These are phyloP conservation scores for Jatropha curcas DNA, from an alignment of 345 rosid species.

Conservation along the genomic window DNA sequence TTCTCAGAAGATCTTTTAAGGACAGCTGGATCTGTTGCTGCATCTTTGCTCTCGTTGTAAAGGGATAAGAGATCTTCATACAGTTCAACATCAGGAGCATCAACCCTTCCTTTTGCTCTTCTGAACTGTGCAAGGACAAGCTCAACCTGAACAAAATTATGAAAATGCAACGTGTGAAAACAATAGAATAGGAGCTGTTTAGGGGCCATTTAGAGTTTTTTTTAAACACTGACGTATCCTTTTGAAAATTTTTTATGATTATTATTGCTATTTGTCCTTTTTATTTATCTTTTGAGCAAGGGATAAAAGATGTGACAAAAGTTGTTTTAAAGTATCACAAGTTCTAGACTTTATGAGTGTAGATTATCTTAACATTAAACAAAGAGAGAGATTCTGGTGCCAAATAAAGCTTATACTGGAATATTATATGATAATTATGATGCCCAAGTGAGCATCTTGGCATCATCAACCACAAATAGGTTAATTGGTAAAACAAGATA, in stretches of 20 bases:
- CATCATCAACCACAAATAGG: constrained; percentile 2
- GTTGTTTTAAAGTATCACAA: neutral
- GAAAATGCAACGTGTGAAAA: constrained; percentile 5
- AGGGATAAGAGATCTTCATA: constrained; percentile 65
- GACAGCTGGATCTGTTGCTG: constrained; percentile 47
- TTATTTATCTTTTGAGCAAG: neutral
- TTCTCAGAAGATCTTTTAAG: constrained; percentile 67
- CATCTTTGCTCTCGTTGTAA: constrained; percentile 49
- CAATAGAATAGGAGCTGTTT: constrained; percentile 1
- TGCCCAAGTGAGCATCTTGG: constrained; percentile 9
- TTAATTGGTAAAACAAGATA: neutral
- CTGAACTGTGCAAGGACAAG: constrained; percentile 82
- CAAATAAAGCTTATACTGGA: neutral
- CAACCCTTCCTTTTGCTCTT: constrained; percentile 86
- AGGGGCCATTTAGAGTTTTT: neutral
- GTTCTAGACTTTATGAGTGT: neutral
- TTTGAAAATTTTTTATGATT: too few species aligned
- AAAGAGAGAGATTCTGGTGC: neutral
- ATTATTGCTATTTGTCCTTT: neutral
- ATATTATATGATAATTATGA: neutral
- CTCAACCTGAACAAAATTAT: constrained; percentile 59
- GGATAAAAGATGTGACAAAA: neutral
- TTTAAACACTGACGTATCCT: neutral
- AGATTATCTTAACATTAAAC: neutral
- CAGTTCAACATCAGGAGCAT: constrained; percentile 57